phyloP scores from a whole-genome alignment of 306 rosid genomes.

The Myrica gale region DNA sequence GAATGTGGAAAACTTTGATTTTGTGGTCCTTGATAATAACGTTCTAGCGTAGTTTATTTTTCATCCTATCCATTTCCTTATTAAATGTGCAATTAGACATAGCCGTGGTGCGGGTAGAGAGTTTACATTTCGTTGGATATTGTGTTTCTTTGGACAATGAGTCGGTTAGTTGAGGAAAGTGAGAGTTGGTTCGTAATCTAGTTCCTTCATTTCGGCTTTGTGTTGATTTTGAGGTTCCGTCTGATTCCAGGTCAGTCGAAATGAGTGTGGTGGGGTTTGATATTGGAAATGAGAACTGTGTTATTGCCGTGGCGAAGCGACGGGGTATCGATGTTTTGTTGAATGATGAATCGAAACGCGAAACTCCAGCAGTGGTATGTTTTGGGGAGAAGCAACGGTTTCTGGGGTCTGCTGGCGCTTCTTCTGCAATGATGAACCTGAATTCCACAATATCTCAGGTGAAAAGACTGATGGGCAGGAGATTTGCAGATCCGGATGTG shows the following conservation, averaged over 20 bases:
- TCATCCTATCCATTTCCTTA: neutral
- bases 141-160: neutral
- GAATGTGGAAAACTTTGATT: neutral
- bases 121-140: slow-evolving; percentile 10
- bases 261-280: slow-evolving; percentile 97
- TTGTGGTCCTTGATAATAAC: neutral
- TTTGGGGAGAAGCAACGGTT: slow-evolving; percentile 94
- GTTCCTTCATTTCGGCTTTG: neutral
- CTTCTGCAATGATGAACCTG: slow-evolving; percentile 82
- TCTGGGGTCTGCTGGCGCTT: slow-evolving; percentile 92
- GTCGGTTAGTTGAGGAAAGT: slow-evolving; percentile 25
- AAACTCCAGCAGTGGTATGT: slow-evolving; percentile 82
- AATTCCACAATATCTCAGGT: slow-evolving; percentile 83
- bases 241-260: slow-evolving; percentile 20
- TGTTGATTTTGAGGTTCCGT: slow-evolving; percentile 16
- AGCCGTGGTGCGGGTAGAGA: neutral
- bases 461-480: slow-evolving; percentile 84
- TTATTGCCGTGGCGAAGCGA: slow-evolving; percentile 79
- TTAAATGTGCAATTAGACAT: neutral
- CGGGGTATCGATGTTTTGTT: slow-evolving; percentile 88
- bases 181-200: slow-evolving; percentile 22
- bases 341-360: slow-evolving; percentile 88
- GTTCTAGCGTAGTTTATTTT: neutral
- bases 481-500: slow-evolving; percentile 49
- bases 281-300: slow-evolving; percentile 96